Evolutionary conservation across 2,329 filamentous ascomycete genomes (phyloP).

Genomic region (Colletotrichum sp.): DNA sequence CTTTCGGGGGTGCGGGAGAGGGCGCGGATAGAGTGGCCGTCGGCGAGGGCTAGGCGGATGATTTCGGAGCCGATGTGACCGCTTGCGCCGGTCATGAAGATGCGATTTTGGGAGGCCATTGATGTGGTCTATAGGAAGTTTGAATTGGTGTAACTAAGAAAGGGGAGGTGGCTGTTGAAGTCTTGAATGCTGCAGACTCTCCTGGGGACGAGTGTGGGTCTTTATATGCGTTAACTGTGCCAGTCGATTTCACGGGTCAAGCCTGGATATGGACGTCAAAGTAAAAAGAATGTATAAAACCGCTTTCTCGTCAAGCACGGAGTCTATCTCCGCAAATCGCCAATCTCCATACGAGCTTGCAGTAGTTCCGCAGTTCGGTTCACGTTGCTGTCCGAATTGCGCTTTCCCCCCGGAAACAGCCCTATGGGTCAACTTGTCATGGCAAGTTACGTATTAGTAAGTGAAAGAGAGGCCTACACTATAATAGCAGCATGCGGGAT

Average conservation of each 20-base stretch:
- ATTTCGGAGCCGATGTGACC: slow-evolving; percentile 44
- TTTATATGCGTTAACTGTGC: neutral
- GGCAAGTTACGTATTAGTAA: neutral
- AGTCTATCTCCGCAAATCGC: neutral
- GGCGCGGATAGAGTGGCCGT: slow-evolving; percentile 40
- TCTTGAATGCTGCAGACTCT: neutral
- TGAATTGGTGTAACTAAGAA: too few species aligned
- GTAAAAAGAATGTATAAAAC: rapidly evolving
- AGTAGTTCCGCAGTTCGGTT: neutral
- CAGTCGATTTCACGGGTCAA: neutral
- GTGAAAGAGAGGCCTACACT: neutral
- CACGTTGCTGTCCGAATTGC: neutral
- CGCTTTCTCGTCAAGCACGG: neutral
- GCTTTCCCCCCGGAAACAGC: neutral
- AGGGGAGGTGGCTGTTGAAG: too few species aligned
- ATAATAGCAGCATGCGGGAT: neutral
- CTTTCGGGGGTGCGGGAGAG: slow-evolving; percentile 23
- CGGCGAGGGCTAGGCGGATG: slow-evolving; percentile 36
- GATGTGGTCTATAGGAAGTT: rapidly evolving
- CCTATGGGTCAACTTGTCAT: neutral
- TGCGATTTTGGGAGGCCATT: neutral
- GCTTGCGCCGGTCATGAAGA: slow-evolving; percentile 45
- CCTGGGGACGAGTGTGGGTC: neutral
- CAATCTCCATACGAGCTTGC: neutral
- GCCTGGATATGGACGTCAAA: neutral